Base-by-base conservation (phyloP, 106 monocot species). In the Hemerocallis citrina region DNA sequence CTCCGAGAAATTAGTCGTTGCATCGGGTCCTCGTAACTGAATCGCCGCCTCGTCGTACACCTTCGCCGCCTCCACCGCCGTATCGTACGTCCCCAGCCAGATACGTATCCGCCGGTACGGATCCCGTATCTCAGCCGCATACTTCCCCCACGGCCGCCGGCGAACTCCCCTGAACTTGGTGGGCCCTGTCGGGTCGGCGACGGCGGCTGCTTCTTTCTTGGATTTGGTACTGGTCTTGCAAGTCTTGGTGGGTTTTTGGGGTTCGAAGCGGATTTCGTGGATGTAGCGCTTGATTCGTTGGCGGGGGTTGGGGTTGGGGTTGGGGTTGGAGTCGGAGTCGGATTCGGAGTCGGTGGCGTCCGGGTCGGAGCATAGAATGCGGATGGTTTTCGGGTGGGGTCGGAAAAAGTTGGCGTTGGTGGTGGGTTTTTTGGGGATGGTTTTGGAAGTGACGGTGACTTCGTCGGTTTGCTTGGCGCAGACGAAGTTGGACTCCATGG, bases 111-210 rank as follows among this genome's bases (percentile, higher is more conserved):
- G 52, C 35, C 69, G 40, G 47, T 58, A 58, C 10, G 76, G 82
- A 36, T 82, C 81, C 15, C 81, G 67, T 0, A 81, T 81, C 81
- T 81, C 81, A 16, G 81, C 81, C 14, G 81, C 81, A 68, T 72
- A 81, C 15, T 59, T 59, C 22, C 59, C 59, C 59, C 59, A 59
- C 39, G 59, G 59, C 39, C 81, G 75, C 46, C 72, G 60, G 6
- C 81, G 63, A 43, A 76, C 76, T 2, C 81, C 81, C 0, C 81
- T 55, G 72, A 72, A 81, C 68, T 63, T 81, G 38, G 5, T 72
- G 23, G 39, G 48, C 6, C 14, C 49, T 23, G 14, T 14, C 2
- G 30, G 33, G 16, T 10, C 19, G 12, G 43, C 19, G 14, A 16
- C 20, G 39, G 25, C 19, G 8, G 20, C 20, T n/a, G 8, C 7